A percentile compares a stretch with the other conserved stretches of the same genome.
Evolutionary conservation across 352 stramenopile species (phyloP).

Genomic region (Heterotrichella gracilis): DNA sequence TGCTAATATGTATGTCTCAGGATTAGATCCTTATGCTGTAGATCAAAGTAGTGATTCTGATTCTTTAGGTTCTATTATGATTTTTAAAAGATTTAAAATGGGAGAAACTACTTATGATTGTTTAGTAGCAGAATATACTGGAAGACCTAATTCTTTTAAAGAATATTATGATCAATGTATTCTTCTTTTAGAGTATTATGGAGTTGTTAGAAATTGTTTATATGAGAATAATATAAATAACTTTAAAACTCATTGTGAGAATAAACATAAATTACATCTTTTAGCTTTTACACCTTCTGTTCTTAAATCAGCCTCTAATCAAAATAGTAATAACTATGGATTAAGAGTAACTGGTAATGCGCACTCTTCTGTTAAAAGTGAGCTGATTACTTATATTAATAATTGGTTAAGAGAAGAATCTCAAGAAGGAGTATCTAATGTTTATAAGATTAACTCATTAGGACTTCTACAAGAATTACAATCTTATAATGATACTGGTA

Average conservation of each 20-base stretch:
- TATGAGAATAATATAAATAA: conserved; percentile 11
- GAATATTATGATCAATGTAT: conserved; percentile 11
- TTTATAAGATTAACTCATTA: conserved; percentile 11
- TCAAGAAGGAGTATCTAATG: background rate
- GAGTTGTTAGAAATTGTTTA: background rate
- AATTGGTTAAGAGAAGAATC: conserved; percentile 3
- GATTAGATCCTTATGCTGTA: conserved; percentile 7
- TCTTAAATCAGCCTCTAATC: background rate
- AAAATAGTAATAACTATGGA: background rate
- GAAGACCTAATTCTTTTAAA: conserved; percentile 2
- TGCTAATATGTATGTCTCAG: background rate
- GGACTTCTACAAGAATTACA: background rate
- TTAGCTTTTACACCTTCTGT: background rate
- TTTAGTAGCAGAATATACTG: conserved; percentile 11
- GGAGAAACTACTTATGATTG: background rate
- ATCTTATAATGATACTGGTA: background rate
- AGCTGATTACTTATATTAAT: conserved; percentile 2
- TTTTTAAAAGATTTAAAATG: conserved; percentile 9
- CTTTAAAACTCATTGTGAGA: background rate
- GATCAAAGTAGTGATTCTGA: background rate
- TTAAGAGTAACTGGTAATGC: conserved; percentile 7
- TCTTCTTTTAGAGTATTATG: background rate
- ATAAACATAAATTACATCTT: conserved; percentile 6
- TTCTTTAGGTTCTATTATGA: background rate
- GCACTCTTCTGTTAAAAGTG: conserved; percentile 10